A percentile compares a stretch with the other conserved stretches of the same genome.
Evolutionary conservation across 805 yeast genomes (phyloP).

Genomic region (Pichia cephalocereana): DNA sequence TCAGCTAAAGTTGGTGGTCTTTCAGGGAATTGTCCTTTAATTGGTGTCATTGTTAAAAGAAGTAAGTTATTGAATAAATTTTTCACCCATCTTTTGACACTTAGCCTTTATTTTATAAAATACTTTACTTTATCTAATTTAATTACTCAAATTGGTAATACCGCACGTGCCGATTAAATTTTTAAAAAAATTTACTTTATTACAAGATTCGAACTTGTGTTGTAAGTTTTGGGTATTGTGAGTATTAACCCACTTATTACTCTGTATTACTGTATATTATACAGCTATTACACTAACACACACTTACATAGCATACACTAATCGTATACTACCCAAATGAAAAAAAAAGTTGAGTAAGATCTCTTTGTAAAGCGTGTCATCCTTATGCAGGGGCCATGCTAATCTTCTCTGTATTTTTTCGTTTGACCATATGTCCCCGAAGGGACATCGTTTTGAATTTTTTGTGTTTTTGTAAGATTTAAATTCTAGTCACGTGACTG

Average conservation of each 20-base stretch:
- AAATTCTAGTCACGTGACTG: too few relatives aligned
- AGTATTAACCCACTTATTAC: too few relatives aligned
- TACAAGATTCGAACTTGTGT: too few relatives aligned
- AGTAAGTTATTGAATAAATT: too few relatives aligned
- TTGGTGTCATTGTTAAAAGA: constrained; percentile 1
- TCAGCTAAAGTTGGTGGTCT: constrained; percentile 14
- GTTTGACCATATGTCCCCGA: constrained; percentile 95
- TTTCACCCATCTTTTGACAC: too few relatives aligned
- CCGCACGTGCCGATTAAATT: not conserved
- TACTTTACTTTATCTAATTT: too few relatives aligned
- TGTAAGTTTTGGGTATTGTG: too few relatives aligned
- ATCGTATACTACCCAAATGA: not conserved
- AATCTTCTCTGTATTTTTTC: constrained; percentile 99
- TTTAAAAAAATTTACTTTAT: too few relatives aligned
- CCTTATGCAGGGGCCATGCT: constrained; percentile 99
- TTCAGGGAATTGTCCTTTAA: constrained; percentile 12
- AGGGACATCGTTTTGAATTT: constrained; percentile 30
- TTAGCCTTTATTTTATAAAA: too few relatives aligned
- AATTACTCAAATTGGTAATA: not conserved
- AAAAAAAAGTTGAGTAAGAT: constrained; percentile 78
- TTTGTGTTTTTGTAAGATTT: too few relatives aligned
- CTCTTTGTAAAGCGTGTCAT: constrained; percentile 99
- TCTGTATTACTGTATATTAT: too few relatives aligned
- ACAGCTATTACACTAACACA: too few relatives aligned
- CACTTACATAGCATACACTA: not conserved